Evolutionary conservation across 192 early-diverging fungal species (phyloP), one percentile per base, ranked within the genome.

Genomic region (Podila clonocystis): DNA sequence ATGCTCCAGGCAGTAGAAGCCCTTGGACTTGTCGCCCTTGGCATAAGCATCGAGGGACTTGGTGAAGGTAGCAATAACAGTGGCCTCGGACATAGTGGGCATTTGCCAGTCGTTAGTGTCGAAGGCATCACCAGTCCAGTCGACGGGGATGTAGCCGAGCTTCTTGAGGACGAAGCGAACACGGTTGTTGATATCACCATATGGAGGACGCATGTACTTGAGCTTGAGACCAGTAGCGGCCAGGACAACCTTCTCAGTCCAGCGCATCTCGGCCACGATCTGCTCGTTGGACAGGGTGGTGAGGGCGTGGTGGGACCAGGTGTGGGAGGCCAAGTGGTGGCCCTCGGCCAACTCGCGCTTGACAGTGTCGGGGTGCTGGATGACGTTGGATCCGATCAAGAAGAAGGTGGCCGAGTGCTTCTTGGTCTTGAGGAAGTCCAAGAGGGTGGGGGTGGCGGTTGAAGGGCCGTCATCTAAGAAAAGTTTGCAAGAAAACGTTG

Each of bases 401-500:
- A 91, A 91, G 86, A 91, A 86, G 50, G 90, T 87, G 4, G 89
- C 87, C 26, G 85, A 85, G 45, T 84, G 73, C 38, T 87, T 89
- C 26, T 87, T 55, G 15, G 70, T 60, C 59, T 78, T 69, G 38
- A 91, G 72, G 30, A 68, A 82, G 67, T 88, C 75, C 59, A 89
- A 85, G n/a, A 91, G 75, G 5, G 83, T 65, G 41, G 74, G 75
- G 50, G 83, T 83, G 26, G 87, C 86, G 19, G 67, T 70, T 34
- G 85, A 84, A 52, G 91, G 91, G 36, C 91, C 91, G 69, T 91
- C 91, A 83, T 91, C 41, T 45, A 45, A 9, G n/a, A n/a, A n/a
- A n/a, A n/a, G n/a, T n/a, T 3, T 0, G 3, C 11, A 15, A 45
- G 11, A 15, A 45, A 45, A 45, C 9, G 8, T n/a, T n/a, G n/a